Evolutionary conservation across 768 basidiomycete species (phyloP).

Genomic region (Crepidotus variabilis): DNA sequence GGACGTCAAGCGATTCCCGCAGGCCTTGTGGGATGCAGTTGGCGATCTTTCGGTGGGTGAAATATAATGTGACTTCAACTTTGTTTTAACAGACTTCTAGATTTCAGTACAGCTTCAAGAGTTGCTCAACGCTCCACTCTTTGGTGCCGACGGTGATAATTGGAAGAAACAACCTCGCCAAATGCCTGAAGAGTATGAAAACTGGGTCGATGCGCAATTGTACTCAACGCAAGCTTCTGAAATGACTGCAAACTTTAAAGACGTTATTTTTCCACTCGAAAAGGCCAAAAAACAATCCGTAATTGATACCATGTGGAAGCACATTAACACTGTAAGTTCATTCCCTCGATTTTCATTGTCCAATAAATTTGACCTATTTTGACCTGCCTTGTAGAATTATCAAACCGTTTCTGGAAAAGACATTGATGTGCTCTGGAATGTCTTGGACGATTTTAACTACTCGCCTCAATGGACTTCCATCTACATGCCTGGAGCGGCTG

Average conservation of each 20-base stretch:
- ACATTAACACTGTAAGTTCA: conserved; percentile 51
- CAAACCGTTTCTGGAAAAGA: conserved; percentile 43
- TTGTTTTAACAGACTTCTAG: conserved; percentile 28
- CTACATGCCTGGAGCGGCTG: conserved; percentile 26
- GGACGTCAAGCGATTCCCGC: conserved; percentile 74
- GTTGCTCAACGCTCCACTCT: conserved; percentile 57
- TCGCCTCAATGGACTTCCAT: conserved; percentile 59
- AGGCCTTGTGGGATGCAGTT: conserved; percentile 75
- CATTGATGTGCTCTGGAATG: conserved; percentile 63
- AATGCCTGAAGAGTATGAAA: conserved; percentile 59
- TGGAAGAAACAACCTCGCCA: conserved; percentile 48
- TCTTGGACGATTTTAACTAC: conserved; percentile 46
- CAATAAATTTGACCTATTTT: background rate
- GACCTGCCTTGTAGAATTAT: conserved; percentile 48
- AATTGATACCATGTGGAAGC: conserved; percentile 63
- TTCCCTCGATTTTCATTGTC: background rate
- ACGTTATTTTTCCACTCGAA: conserved; percentile 55
- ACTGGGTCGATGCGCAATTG: conserved; percentile 68
- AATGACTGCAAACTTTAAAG: conserved; percentile 46
- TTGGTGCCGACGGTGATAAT: conserved; percentile 48
- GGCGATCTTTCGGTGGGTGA: conserved; percentile 71
- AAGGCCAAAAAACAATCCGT: conserved; percentile 45
- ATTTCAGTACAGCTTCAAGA: conserved; percentile 63
- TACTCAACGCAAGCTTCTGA: conserved; percentile 57
- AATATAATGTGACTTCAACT: background rate